Evolutionary conservation across 1,284 basidiomycete genomes (phyloP).

Genomic region (Austroboletus novae-zelandiae): DNA sequence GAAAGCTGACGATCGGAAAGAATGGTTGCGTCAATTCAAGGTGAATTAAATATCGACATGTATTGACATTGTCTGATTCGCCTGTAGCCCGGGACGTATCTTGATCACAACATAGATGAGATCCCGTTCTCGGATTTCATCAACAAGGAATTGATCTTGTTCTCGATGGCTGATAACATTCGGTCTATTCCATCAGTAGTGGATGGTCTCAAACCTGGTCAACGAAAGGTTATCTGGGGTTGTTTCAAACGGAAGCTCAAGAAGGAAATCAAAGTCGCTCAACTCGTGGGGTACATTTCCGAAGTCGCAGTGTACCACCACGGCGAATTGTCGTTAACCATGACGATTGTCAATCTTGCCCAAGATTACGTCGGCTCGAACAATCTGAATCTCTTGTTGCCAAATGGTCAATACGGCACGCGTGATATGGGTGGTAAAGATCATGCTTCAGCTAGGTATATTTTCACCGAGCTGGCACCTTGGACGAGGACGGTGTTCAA

Average conservation of each 20-base stretch:
- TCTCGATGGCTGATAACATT: slow-evolving; percentile 99
- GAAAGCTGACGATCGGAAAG: slow-evolving; percentile 98
- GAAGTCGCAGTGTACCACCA: slow-evolving; percentile 98
- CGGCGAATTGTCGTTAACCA: slow-evolving; percentile 84
- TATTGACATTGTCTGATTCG: slow-evolving; percentile 5
- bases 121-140: slow-evolving; percentile 95
- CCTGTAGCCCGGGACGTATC: slow-evolving; percentile 86
- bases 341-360: slow-evolving; percentile 92
- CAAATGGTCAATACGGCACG: slow-evolving; percentile 97
- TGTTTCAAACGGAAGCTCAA: slow-evolving; percentile 95
- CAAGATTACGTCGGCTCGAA: slow-evolving; percentile 96
- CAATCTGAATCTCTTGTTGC: slow-evolving; percentile 89
- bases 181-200: slow-evolving; percentile 92
- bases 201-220: slow-evolving; percentile 98
- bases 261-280: slow-evolving; percentile 94
- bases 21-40: slow-evolving; percentile 95
- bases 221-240: slow-evolving; percentile 94
- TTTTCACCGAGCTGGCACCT: slow-evolving; percentile 82
- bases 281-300: slow-evolving; percentile 92
- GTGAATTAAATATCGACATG: slow-evolving; percentile 38
- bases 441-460: slow-evolving; percentile 96
- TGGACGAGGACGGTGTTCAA: slow-evolving; percentile 85
- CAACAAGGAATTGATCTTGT: slow-evolving; percentile 97
- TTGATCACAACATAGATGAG: slow-evolving; percentile 87
- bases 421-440: slow-evolving; percentile 91